Percentiles rank a stretch among this genome's conserved stretches.
phyloP scores from a whole-genome alignment of 2,329 filamentous ascomycete genomes.

The Berkeleyomyces rouxiae region DNA sequence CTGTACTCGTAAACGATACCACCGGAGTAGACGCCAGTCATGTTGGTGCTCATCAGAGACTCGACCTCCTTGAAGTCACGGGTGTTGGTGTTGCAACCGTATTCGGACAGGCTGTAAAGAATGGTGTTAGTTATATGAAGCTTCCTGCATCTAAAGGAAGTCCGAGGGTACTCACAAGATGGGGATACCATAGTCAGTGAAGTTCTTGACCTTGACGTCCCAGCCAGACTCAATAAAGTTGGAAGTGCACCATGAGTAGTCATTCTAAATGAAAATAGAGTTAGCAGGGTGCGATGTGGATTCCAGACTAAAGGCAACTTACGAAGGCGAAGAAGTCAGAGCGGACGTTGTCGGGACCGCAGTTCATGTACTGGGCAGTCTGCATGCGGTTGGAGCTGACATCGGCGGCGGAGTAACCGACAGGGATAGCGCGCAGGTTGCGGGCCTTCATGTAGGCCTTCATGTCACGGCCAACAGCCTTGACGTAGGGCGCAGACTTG shows the following conservation, averaged over 20 bases:
- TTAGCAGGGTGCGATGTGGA: constrained; percentile 17
- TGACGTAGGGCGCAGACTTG: constrained; percentile 53
- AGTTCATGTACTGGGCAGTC: constrained; percentile 88
- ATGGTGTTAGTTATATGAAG: neutral
- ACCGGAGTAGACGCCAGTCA: constrained; percentile 84
- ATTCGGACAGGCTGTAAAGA: constrained; percentile 59
- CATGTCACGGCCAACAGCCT: constrained; percentile 64
- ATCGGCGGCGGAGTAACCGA: constrained; percentile 65
- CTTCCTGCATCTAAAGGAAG: constrained; percentile 16
- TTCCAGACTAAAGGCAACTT: neutral
- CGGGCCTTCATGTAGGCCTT: constrained; percentile 50
- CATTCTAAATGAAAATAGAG: constrained; percentile 33
- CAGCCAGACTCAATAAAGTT: constrained; percentile 58
- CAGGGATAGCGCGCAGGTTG: constrained; percentile 49
- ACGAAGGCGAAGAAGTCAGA: constrained; percentile 72
- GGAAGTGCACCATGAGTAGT: constrained; percentile 74
- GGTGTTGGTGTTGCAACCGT: constrained; percentile 68
- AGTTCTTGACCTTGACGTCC: constrained; percentile 78
- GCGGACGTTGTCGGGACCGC: constrained; percentile 65
- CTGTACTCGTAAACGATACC: constrained; percentile 95
- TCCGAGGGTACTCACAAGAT: constrained; percentile 43
- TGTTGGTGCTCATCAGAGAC: constrained; percentile 64
- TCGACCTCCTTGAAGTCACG: constrained; percentile 68
- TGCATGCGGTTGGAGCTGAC: constrained; percentile 72
- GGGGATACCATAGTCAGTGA: constrained; percentile 70